Base-by-base conservation (phyloP, 2,329 filamentous ascomycete genomes). In the Alternaria ethzedia region DNA sequence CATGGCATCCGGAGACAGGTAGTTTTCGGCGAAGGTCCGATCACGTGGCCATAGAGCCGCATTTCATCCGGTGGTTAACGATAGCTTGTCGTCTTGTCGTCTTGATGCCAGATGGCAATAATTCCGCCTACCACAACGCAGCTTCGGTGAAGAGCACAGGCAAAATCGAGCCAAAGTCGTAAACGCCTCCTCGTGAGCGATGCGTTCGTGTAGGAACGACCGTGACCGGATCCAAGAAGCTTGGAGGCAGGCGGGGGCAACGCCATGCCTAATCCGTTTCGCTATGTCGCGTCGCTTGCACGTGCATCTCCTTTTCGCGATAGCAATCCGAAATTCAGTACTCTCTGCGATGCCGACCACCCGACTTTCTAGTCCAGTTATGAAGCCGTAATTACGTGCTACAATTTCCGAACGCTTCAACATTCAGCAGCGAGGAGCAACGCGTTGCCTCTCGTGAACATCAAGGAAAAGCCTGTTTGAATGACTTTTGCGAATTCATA, bases 51-150 rank as follows among this genome's bases (percentile, higher is more conserved):
- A 30, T 41, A 30, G 36, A 45, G 26, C 57, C 47, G 57, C 20
- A 54, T 13, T 59, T 59, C 57, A 59, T 26, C 57, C 49, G 57
- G 57, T 59, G 57, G 57, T 26, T 59, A 46, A 46, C 41, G 36
- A 17, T 28, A 20, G 20, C 23, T 41, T 26, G 44, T 23, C 50
- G 17, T 36, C 50, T 52, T 52, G 36, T 36, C 28, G 28, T n/a
- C 0, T 51, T 36, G 7, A 36, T 25, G 20, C 30, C 21, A 32
- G 5, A 32, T 32, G 49, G 10, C 12, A 32, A 28, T 12, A 32
- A 32, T 21, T 15, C 20, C 17, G 13, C 49, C 7, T 21, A 51
- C 5, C 12, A 51, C 9, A 9, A 51, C 13, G 17, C 28, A n/a
- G 15, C 26, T 23, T 13, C 3, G 13, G 15, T 12, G 1, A 25